Conservation (phyloP, 2,329 filamentous ascomycete species). For the Hysterium pulicare region DNA sequence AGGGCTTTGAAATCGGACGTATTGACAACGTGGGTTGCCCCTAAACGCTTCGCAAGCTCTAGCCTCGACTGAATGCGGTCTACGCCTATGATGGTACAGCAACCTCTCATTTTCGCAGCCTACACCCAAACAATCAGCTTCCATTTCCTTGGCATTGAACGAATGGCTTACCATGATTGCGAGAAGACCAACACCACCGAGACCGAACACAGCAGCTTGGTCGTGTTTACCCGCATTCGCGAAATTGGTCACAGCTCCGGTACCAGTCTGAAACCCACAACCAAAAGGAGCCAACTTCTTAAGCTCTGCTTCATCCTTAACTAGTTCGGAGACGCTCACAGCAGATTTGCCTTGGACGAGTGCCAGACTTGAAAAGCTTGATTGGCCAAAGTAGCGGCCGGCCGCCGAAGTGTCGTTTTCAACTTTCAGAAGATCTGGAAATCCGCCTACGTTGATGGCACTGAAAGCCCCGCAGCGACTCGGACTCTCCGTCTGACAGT, state of each 20-base stretch:
- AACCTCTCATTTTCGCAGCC: constrained; percentile 44
- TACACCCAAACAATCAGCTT: too few relatives aligned
- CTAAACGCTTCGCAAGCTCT: constrained; percentile 35
- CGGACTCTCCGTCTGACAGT: constrained; percentile 45
- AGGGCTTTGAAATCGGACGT: constrained; percentile 19
- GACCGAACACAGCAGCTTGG: constrained; percentile 42
- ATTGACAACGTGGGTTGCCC: constrained; percentile 39
- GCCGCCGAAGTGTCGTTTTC: constrained; percentile 21
- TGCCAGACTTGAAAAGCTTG: constrained; percentile 41
- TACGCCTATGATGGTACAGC: constrained; percentile 36
- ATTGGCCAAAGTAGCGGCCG: constrained; percentile 50
- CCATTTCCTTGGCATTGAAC: too few relatives aligned
- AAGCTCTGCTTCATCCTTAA: constrained; percentile 39
- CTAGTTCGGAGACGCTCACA: constrained; percentile 41
- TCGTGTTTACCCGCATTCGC: constrained; percentile 34
- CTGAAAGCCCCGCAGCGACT: constrained; percentile 51
- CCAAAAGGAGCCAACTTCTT: constrained; percentile 45
- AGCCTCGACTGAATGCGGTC: constrained; percentile 34
- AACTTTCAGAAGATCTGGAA: constrained; percentile 21
- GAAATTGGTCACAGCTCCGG: constrained; percentile 40
- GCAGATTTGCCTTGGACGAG: constrained; percentile 40
- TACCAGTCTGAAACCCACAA: constrained; percentile 47
- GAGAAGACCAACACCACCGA: constrained; percentile 47
- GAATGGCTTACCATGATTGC: constrained; percentile 38
- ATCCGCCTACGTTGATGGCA: constrained; percentile 43